Evolutionary conservation across 805 yeast genomes (phyloP).

Genomic region (Yarrowia sp.): DNA sequence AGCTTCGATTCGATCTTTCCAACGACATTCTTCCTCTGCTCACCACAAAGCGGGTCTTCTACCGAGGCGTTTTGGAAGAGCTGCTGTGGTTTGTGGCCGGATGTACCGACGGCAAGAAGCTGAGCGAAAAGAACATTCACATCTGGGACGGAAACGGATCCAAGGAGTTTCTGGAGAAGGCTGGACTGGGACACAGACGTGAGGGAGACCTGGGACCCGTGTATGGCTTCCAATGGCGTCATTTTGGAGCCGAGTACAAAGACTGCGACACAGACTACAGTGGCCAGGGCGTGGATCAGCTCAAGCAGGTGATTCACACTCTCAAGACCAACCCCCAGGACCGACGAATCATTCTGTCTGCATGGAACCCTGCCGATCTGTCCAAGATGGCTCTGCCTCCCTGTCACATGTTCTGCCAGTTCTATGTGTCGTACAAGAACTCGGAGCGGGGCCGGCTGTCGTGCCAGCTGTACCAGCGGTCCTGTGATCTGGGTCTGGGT

Average conservation of each 20-base stretch:
- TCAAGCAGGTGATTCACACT: conserved; percentile 77
- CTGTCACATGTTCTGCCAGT: conserved; percentile 95
- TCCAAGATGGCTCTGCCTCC: conserved; percentile 97
- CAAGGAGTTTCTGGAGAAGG: conserved; percentile 81
- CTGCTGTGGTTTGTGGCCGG: conserved; percentile 93
- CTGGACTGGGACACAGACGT: conserved; percentile 79
- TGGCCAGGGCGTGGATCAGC: conserved; percentile 90
- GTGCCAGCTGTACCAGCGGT: conserved; percentile 91
- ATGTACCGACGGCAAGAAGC: conserved; percentile 81
- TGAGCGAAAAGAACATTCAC: conserved; percentile 85
- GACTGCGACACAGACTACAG: conserved; percentile 88
- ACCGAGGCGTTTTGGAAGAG: conserved; percentile 87
- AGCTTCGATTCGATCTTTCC: conserved; percentile 77
- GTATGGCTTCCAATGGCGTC: conserved; percentile 99
- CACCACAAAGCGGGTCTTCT: conserved; percentile 91
- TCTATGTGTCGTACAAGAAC: conserved; percentile 76
- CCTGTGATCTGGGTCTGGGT: conserved; percentile 99
- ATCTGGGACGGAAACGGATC: conserved; percentile 99
- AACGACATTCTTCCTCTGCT: conserved; percentile 82
- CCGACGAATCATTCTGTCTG: conserved; percentile 90
- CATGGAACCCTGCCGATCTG: conserved; percentile 99
- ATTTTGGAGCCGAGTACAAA: conserved; percentile 91
- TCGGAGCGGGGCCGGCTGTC: conserved; percentile 70
- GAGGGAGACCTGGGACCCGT: conserved; percentile 98
- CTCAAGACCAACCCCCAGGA: conserved; percentile 91